Percentiles rank a stretch among this genome's conserved stretches.
These are phyloP conservation scores for Cytospora piceicola DNA, from an alignment of 2,329 filamentous ascomycete genomes.

Conservation along the genomic window DNA sequence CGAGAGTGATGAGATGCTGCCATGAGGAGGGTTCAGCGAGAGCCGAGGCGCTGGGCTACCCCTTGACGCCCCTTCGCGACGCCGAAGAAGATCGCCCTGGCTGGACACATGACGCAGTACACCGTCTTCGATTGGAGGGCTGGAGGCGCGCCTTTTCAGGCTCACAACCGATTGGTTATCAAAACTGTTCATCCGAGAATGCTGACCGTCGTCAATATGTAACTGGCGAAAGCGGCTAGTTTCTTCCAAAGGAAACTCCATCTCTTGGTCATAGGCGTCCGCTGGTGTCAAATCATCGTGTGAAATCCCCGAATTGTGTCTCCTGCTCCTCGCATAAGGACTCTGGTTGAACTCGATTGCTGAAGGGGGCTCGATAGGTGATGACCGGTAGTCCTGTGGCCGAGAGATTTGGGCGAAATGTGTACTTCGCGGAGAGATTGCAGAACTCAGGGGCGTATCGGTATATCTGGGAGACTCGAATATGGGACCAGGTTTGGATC, in stretches of 20 bases:
- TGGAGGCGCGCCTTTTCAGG: constrained; percentile 60
- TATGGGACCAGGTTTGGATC: constrained; percentile 46
- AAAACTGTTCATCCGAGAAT: constrained; percentile 32
- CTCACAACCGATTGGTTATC: constrained; percentile 48
- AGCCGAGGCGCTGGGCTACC: constrained; percentile 58
- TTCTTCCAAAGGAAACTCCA: constrained; percentile 52
- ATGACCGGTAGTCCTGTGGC: constrained; percentile 47
- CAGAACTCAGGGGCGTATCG: constrained; percentile 53
- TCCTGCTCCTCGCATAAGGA: constrained; percentile 48
- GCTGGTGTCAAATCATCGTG: constrained; percentile 52
- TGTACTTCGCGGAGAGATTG: constrained; percentile 50
- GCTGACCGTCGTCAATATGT: constrained; percentile 48
- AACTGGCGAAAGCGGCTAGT: constrained; percentile 45
- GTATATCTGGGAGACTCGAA: constrained; percentile 51
- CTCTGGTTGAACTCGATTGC: constrained; percentile 51
- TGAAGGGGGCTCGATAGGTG: constrained; percentile 43
- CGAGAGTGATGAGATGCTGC: constrained; percentile 50
- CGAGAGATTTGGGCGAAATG: constrained; percentile 45
- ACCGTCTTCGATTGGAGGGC: constrained; percentile 54
- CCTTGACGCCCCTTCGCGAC: constrained; percentile 53
- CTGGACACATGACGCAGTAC: constrained; percentile 44
- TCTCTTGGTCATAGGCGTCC: constrained; percentile 53
- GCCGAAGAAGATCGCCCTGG: constrained; percentile 51
- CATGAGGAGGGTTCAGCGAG: constrained; percentile 45
- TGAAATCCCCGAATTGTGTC: constrained; percentile 52